Base-by-base conservation (phyloP, 2,329 filamentous ascomycete species). In the Chaetothyriales sp. region DNA sequence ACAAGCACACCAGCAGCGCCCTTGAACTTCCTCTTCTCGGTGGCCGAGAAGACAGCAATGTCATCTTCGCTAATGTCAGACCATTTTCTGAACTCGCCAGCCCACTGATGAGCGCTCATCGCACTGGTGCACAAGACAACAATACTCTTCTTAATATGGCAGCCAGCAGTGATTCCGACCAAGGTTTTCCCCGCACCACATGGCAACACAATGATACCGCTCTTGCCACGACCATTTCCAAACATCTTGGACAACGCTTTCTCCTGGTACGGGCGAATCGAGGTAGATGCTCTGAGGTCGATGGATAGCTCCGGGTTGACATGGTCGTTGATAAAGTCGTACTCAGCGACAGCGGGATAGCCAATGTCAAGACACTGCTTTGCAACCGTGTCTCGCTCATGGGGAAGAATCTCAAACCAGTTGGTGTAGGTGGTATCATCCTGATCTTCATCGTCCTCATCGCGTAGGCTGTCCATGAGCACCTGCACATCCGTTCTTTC, bases 241-340 rank as follows among this genome's bases (percentile, higher is more conserved):
- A 98, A 98, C 92, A 98, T 98, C 69, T 98, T 98, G 72, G 87
- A 94, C 8, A 98, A 74, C 59, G 89, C 94, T 71, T 95, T 94
- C 68, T 98, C 92, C 66, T 98, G 92, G 62, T 98, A 98, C 72
- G 79, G 83, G 65, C 90, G 82, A 65, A 97, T 97, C 63, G 90
- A 85, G 0, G 89, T 90, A 52, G 83, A 83, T 0, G 90, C 89
- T 61, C 86, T 86, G 47, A 97, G 74, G 66, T 97, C 90, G 60
- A 98, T 98, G 52, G 97, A 89, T 37, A 98, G 73, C 48, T 87
- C 95, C 0, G 90, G 80, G 63, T 97, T 98, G 60, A 81, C 77
- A 55, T 86, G 80, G 65, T 98, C 92, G 60, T 92, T 89, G 53
- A 89, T 79, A 68, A 97, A 98, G 66, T 98, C 92, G 67, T 98